Conservation (phyloP, 1,284 basidiomycete genomes). For the Ustilago cynodontis region DNA sequence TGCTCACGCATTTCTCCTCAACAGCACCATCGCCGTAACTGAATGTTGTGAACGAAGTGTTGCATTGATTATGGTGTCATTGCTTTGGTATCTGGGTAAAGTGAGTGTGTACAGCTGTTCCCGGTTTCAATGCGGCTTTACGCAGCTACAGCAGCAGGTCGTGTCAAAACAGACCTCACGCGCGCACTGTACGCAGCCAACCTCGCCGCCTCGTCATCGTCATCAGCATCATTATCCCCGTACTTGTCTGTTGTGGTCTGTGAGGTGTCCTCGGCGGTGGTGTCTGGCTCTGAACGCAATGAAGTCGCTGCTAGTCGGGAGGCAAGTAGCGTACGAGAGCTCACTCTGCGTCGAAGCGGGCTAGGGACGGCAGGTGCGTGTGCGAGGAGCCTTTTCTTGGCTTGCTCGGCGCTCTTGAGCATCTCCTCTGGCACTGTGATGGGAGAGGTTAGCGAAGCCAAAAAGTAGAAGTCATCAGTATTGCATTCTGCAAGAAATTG, state of each 20-base stretch:
- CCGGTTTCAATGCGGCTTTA: neutral
- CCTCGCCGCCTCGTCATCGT: slow-evolving; percentile 1
- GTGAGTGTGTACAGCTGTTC: neutral
- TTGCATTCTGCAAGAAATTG: neutral
- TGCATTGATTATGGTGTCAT: neutral
- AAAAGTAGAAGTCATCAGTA: neutral
- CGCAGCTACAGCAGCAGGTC: slow-evolving; percentile 4
- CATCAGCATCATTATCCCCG: neutral
- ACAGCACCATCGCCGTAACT: neutral
- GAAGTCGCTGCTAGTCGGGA: slow-evolving; percentile 21
- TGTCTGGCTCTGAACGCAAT: slow-evolving; percentile 4
- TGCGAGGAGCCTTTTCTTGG: slow-evolving; percentile 24
- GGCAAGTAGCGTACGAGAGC: slow-evolving; percentile 20
- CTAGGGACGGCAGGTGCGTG: slow-evolving; percentile 50
- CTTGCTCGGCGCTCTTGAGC: slow-evolving; percentile 26
- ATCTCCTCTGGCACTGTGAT: slow-evolving; percentile 32
- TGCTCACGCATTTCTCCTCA: neutral
- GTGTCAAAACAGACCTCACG: slow-evolving; percentile 13
- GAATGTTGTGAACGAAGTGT: neutral
- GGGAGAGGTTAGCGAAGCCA: too few species aligned
- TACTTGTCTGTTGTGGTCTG: neutral
- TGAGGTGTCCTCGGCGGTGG: neutral
- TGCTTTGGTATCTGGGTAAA: neutral
- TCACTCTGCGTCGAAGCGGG: slow-evolving; percentile 32
- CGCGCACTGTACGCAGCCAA: slow-evolving; percentile 12